phyloP scores from a whole-genome alignment of 139 green algal species.

The Chlorella vulgaris region DNA sequence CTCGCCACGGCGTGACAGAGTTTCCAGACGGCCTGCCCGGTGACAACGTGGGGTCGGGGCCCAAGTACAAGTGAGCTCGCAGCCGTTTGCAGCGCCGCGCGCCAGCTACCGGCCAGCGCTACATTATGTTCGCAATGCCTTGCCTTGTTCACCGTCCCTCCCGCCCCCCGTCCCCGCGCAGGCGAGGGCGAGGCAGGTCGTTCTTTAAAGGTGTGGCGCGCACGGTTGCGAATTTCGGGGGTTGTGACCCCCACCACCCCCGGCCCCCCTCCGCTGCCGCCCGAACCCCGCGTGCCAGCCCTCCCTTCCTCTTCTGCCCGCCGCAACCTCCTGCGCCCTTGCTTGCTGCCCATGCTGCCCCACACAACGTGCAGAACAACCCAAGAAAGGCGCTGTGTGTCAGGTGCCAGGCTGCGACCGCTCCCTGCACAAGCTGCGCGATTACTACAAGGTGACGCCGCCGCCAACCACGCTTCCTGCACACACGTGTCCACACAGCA shows the following conservation, averaged over 20 bases:
- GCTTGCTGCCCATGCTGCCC: background rate
- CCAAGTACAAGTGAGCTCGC: slow-evolving; percentile 20
- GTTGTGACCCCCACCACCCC: too few species aligned
- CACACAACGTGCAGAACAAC: slow-evolving; percentile 14
- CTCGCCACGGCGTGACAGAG: background rate
- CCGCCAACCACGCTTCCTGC: too few species aligned
- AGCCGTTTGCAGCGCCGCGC: too few species aligned
- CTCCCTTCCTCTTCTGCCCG: background rate
- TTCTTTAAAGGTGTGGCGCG: slow-evolving; percentile 34
- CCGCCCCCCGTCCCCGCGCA: background rate
- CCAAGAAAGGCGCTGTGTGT: slow-evolving; percentile 31
- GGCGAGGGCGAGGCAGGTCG: slow-evolving; percentile 27
- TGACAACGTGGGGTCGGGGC: background rate
- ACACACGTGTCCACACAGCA: too few species aligned
- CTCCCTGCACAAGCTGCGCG: slow-evolving; percentile 47
- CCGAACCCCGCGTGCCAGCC: background rate
- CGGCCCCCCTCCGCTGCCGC: background rate
- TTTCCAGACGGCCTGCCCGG: background rate
- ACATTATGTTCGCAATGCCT: background rate
- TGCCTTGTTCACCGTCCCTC: background rate
- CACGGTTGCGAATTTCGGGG: too few species aligned
- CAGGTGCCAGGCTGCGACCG: slow-evolving; percentile 43
- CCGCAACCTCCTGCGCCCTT: too few species aligned
- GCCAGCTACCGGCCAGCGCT: background rate
- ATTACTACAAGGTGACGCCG: slow-evolving; percentile 57